Conservation (phyloP, 257 asterid species). For the Petrea volubilis region DNA sequence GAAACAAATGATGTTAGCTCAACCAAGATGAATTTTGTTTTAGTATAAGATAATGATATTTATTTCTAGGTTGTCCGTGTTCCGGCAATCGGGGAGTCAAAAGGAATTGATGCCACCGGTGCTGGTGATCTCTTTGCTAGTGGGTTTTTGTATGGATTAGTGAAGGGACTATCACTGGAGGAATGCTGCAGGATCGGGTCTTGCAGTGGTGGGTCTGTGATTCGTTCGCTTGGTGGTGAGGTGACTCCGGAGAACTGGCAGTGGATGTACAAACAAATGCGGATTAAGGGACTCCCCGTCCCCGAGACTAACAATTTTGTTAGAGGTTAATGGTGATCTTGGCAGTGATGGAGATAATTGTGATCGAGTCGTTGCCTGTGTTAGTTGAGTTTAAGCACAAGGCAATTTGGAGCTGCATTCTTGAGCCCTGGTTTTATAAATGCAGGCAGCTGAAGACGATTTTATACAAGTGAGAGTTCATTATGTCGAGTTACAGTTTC, state of each 20-base stretch:
- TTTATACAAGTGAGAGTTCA: neutral
- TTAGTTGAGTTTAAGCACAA: no score
- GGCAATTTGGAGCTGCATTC: no score
- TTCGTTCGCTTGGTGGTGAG: slow-evolving; percentile 90
- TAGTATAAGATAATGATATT: no score
- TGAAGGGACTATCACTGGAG: slow-evolving; percentile 75
- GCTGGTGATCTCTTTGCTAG: slow-evolving; percentile 97
- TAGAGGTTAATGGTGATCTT: neutral
- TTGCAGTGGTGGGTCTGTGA: slow-evolving; percentile 94
- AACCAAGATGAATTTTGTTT: neutral
- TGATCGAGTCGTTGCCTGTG: no score
- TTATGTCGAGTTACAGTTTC: neutral
- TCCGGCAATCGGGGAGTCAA: slow-evolving; percentile 75
- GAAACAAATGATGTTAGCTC: neutral
- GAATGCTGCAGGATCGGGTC: slow-evolving; percentile 89
- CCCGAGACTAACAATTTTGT: slow-evolving; percentile 30
- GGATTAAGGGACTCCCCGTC: slow-evolving; percentile 51
- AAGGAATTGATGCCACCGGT: slow-evolving; percentile 90
- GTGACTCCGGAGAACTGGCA: slow-evolving; percentile 87
- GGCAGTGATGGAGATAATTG: no score
- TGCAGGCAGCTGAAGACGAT: neutral
- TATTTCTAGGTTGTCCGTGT: slow-evolving; percentile 74
- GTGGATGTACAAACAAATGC: slow-evolving; percentile 94
- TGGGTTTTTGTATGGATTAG: slow-evolving; percentile 87
- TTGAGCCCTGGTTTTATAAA: no score